phyloP scores from a whole-genome alignment of 768 basidiomycete genomes.

The Termitomyces bulborhizus region DNA sequence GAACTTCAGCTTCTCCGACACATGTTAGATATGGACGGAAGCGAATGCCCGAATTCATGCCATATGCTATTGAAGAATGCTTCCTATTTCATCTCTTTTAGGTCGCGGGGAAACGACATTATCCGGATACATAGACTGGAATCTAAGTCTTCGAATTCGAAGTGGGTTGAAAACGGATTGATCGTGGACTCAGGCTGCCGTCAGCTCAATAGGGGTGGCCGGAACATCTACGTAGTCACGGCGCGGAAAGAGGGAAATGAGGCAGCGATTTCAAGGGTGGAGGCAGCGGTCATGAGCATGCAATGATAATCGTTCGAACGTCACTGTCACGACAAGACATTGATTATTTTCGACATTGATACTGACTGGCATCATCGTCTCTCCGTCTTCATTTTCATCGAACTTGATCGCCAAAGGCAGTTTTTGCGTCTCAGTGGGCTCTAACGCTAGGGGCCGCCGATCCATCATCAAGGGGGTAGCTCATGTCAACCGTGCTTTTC shows the following conservation, averaged over 20 bases:
- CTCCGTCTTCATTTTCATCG: too few relatives aligned
- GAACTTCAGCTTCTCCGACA: not conserved
- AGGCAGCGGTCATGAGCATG: not conserved
- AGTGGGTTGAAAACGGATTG: not conserved
- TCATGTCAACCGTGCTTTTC: too few relatives aligned
- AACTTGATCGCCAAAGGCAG: too few relatives aligned
- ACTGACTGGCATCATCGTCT: too few relatives aligned
- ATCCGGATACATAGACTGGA: not conserved
- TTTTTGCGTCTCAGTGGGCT: too few relatives aligned
- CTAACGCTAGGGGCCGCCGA: too few relatives aligned
- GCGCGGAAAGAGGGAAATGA: not conserved
- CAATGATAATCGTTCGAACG: not conserved
- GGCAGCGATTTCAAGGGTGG: too few relatives aligned
- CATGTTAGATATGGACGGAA: not conserved
- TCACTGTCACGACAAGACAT: not conserved
- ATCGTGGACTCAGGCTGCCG: not conserved
- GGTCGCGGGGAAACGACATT: not conserved
- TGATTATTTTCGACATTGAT: not conserved
- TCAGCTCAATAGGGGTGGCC: not conserved
- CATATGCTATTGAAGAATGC: not conserved
- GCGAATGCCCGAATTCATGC: not conserved
- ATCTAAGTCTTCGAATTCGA: too few relatives aligned
- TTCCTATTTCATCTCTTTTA: not conserved
- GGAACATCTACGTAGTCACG: not conserved
- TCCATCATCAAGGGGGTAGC: too few relatives aligned